Evolutionary conservation across 371 early-diverging fungal genomes (phyloP).

Genomic region (Rhizopus stolonifer): DNA sequence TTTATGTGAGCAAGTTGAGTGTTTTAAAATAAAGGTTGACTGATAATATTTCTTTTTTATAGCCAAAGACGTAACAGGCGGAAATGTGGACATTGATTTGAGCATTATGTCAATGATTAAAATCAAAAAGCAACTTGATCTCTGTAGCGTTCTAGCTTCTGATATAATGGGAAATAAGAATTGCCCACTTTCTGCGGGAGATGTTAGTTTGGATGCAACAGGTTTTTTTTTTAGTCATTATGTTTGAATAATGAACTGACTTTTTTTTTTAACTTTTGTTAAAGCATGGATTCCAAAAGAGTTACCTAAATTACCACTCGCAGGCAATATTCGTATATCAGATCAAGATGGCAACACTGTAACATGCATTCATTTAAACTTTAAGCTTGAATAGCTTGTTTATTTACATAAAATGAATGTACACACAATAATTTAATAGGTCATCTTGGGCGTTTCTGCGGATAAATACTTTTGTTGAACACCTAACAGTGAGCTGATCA

Average conservation of each 20-base stretch:
- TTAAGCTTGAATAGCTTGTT: conserved; percentile 11
- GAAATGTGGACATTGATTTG: conserved; percentile 42
- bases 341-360: conserved; percentile 42
- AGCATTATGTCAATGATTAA: conserved; percentile 47
- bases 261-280: neutral
- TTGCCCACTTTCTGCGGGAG: conserved; percentile 41
- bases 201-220: conserved; percentile 38
- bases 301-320: conserved; percentile 43
- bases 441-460: conserved; percentile 31
- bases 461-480: conserved; percentile 43
- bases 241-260: neutral
- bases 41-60: conserved; percentile 4
- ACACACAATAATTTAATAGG: conserved; percentile 24
- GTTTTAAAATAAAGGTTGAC: neutral
- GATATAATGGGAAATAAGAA: conserved; percentile 38
- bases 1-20: conserved; percentile 22
- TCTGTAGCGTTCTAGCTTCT: conserved; percentile 35
- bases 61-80: conserved; percentile 37
- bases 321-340: conserved; percentile 40
- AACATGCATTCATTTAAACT: conserved; percentile 43
- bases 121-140: conserved; percentile 44
- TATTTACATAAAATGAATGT: conserved; percentile 1
- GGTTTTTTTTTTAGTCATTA: conserved; percentile 20
- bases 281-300: conserved; percentile 47
- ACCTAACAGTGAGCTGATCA: conserved; percentile 55